Conservation (phyloP, 352 stramenopile species). For the Pythium dissotocum region DNA sequence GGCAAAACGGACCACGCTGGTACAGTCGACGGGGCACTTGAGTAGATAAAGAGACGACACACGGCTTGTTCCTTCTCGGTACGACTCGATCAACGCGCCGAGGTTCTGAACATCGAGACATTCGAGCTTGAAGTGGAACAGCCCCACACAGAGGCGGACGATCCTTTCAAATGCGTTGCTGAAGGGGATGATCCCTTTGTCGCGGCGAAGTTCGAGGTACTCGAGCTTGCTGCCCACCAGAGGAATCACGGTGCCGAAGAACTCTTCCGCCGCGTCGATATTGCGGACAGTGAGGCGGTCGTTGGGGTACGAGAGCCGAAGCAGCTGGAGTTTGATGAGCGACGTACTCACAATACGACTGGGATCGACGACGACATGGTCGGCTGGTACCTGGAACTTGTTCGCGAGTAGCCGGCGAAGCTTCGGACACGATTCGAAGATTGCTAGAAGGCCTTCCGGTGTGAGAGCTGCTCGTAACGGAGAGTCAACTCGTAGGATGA, state of each 20-base stretch:
- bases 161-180: constrained; percentile 9
- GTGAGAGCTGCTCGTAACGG: neutral
- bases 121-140: constrained; percentile 24
- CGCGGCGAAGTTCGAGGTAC: constrained; percentile 12
- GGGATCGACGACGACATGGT: neutral
- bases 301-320: constrained; percentile 1
- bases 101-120: constrained; percentile 9
- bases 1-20: constrained; percentile 9
- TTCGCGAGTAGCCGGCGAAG: constrained; percentile 9
- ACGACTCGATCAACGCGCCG: constrained; percentile 11
- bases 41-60: constrained; percentile 23
- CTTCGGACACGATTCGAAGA: constrained; percentile 13
- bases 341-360: neutral
- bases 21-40: constrained; percentile 9
- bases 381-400: neutral
- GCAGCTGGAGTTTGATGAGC: constrained; percentile 15
- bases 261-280: neutral
- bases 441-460: constrained; percentile 1
- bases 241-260: constrained; percentile 13
- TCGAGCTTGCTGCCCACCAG: constrained; percentile 13
- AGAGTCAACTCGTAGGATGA: neutral
- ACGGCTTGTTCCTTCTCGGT: constrained; percentile 5
- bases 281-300: neutral
- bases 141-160: constrained; percentile 1
- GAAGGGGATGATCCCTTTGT: constrained; percentile 18